A percentile compares a stretch with the other conserved stretches of the same genome.
phyloP scores from a whole-genome alignment of 352 stramenopile species.

The Pythium chondricola region DNA sequence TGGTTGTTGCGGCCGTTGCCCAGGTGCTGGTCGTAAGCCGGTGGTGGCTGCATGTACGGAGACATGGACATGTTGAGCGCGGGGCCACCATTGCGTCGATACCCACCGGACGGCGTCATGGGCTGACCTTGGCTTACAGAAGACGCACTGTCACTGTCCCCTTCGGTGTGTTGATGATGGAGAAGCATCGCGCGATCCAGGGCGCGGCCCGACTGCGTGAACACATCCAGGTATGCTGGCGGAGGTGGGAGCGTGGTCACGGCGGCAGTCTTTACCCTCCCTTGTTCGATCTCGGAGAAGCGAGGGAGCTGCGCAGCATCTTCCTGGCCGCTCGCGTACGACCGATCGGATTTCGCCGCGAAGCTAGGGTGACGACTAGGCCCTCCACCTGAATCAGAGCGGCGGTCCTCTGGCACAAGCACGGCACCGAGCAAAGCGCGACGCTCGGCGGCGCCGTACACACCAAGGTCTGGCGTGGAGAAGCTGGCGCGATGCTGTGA shows the following conservation, averaged over 20 bases:
- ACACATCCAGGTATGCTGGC: constrained; percentile 33
- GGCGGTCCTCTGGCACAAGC: background rate
- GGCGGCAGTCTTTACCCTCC: constrained; percentile 20
- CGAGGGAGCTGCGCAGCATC: constrained; percentile 12
- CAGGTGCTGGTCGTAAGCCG: constrained; percentile 26
- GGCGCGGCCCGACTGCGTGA: constrained; percentile 24
- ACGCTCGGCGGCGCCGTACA: background rate
- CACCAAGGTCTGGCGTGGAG: no score
- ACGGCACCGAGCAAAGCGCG: constrained; percentile 6
- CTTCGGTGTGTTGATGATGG: no score
- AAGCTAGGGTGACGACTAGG: constrained; percentile 5
- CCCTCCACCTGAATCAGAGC: background rate
- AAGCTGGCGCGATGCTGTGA: no score
- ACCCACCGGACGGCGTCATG: no score
- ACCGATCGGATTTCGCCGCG: no score
- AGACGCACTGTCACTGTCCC: constrained; percentile 18
- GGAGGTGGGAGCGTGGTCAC: constrained; percentile 25
- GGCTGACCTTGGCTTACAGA: constrained; percentile 6
- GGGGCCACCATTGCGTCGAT: no score
- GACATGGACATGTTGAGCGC: no score
- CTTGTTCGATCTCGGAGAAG: constrained; percentile 38
- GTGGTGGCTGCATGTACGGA: constrained; percentile 42
- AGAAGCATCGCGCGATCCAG: no score
- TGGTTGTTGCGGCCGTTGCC: background rate
- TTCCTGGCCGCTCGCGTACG: background rate